These are phyloP conservation scores for Trypanosoma conorhini DNA, from an alignment of 208 protist species.

Conservation along the genomic window DNA sequence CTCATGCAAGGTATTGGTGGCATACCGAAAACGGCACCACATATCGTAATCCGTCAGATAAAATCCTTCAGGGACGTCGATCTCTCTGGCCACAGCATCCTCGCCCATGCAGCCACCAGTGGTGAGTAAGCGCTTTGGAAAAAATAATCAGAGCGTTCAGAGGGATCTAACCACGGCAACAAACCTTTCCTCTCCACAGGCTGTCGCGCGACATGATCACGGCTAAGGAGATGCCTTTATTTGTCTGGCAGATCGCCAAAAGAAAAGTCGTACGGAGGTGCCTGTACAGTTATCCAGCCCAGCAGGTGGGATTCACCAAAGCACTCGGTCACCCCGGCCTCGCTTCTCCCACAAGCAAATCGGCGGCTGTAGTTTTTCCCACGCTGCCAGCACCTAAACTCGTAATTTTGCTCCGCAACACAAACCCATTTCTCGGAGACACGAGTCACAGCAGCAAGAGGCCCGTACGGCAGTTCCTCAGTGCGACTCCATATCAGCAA, in stretches of 20 bases:
- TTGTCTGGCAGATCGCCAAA: slow-evolving; percentile 54
- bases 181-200: slow-evolving; percentile 42
- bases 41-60: slow-evolving; percentile 84
- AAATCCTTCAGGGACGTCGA: slow-evolving; percentile 59
- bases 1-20: slow-evolving; percentile 58
- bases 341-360: slow-evolving; percentile 29
- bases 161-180: slow-evolving; percentile 53
- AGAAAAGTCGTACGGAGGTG: slow-evolving; percentile 50
- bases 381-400: slow-evolving; percentile 50
- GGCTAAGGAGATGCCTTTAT: slow-evolving; percentile 46
- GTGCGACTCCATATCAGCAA: slow-evolving; percentile 63
- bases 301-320: slow-evolving; percentile 50
- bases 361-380: slow-evolving; percentile 56
- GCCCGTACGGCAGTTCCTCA: slow-evolving; percentile 49
- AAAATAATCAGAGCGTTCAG: slow-evolving; percentile 55
- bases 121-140: slow-evolving; percentile 58
- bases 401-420: slow-evolving; percentile 76
- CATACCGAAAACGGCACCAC: slow-evolving; percentile 63
- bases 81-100: slow-evolving; percentile 27
- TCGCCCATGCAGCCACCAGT: slow-evolving; percentile 34
- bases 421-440: slow-evolving; percentile 31
- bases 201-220: slow-evolving; percentile 48
- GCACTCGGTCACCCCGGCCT: slow-evolving; percentile 33
- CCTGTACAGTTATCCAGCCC: slow-evolving; percentile 60
- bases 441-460: slow-evolving; percentile 62